phyloP scores from a whole-genome alignment of 169 alveolate genomes.

The Plasmodium vinckei region DNA sequence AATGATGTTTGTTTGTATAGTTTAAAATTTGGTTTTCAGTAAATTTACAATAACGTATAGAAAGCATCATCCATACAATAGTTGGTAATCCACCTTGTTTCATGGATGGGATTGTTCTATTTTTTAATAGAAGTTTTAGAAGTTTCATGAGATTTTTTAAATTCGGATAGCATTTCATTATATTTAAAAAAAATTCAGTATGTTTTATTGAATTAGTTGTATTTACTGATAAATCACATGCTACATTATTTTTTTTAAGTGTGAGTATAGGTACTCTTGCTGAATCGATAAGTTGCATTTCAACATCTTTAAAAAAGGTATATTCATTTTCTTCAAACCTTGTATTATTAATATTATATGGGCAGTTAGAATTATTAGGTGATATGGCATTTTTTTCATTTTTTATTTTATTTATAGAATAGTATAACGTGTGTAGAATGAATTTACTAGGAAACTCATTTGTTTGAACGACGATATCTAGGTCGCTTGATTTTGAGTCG shows the following conservation, averaged over 20 bases:
- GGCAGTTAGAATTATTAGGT: background rate
- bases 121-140: constrained; percentile 88
- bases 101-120: constrained; percentile 90
- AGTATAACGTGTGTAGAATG: constrained; percentile 79
- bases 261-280: constrained; percentile 92
- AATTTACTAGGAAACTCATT: constrained; percentile 76
- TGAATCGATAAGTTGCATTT: constrained; percentile 88
- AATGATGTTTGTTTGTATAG: too few relatives aligned
- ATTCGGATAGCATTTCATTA: constrained; percentile 86
- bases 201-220: constrained; percentile 90
- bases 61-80: constrained; percentile 91
- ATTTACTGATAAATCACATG: constrained; percentile 91
- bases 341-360: background rate
- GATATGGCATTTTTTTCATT: background rate
- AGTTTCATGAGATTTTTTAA: constrained; percentile 89
- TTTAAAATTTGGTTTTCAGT: background rate
- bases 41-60: constrained; percentile 54
- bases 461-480: constrained; percentile 84
- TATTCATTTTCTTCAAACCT: background rate
- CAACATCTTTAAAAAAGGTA: constrained; percentile 56
- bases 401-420: constrained; percentile 77
- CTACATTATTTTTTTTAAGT: constrained; percentile 84
- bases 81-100: constrained; percentile 94
- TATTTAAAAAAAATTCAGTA: constrained; percentile 86
- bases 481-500: constrained; percentile 85